Evolutionary conservation across 305 asterid genomes (phyloP).

Genomic region (Fraxinus sp.): DNA sequence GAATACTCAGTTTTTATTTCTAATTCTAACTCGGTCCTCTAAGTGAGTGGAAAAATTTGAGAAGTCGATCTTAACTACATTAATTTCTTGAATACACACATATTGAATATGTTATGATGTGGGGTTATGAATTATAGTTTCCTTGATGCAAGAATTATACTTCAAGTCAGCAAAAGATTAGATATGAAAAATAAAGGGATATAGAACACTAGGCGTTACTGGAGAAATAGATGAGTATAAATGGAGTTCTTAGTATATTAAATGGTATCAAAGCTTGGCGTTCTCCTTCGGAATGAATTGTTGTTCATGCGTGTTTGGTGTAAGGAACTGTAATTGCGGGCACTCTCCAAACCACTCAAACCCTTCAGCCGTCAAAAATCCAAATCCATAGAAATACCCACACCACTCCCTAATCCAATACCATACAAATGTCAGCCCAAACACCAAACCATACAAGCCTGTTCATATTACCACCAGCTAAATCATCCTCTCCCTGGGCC

Average conservation of each 20-base stretch:
- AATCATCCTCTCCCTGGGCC: neutral
- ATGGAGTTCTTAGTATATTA: neutral
- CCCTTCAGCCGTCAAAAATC: neutral
- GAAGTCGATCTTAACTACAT: neutral
- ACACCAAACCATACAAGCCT: neutral
- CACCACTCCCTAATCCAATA: neutral
- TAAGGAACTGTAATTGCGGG: neutral
- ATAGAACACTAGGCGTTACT: neutral
- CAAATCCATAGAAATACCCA: neutral
- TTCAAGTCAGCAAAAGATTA: neutral
- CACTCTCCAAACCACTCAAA: neutral
- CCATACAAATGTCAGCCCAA: neutral
- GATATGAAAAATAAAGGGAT: neutral
- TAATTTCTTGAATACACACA: neutral
- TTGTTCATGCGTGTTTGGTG: neutral
- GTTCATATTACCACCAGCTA: neutral
- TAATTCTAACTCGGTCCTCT: neutral
- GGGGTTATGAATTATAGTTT: neutral
- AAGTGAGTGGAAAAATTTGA: neutral
- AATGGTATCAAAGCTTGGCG: neutral
- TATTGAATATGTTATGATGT: neutral
- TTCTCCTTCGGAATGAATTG: neutral
- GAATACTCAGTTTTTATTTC: neutral
- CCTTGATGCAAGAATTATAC: neutral
- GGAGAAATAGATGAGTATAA: neutral